Percentiles rank a stretch among this genome's conserved stretches.
phyloP scores from a whole-genome alignment of 1,284 basidiomycete genomes.

The Cryptococcus wingfieldii region DNA sequence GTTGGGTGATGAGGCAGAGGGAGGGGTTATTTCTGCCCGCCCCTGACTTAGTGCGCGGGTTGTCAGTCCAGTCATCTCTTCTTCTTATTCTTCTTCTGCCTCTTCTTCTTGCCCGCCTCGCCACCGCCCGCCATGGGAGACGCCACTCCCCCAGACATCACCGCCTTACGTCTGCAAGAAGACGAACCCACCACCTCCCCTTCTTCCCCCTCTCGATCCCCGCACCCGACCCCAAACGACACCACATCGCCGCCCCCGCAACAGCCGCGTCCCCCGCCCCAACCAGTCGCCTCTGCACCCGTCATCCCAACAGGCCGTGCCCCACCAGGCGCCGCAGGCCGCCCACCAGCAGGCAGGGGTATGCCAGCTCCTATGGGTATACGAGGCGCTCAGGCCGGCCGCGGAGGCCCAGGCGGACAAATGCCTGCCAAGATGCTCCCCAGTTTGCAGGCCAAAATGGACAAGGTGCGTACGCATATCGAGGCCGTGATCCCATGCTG shows the following conservation, averaged over 20 bases:
- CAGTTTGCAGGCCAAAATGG: conserved; percentile 86
- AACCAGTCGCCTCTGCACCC: conserved; percentile 5
- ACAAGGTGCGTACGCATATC: conserved; percentile 50
- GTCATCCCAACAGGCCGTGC: neutral
- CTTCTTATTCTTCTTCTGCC: neutral
- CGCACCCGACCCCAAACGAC: conserved; percentile 4
- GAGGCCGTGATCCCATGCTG: neutral
- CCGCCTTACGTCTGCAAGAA: neutral
- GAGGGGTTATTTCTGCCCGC: neutral
- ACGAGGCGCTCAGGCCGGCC: conserved; percentile 22
- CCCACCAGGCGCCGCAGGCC: conserved; percentile 7
- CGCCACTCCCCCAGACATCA: neutral
- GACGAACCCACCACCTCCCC: neutral
- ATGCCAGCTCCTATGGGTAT: conserved; percentile 36
- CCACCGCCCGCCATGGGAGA: neutral
- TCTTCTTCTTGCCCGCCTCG: neutral
- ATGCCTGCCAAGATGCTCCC: conserved; percentile 61
- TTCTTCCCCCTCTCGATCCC: conserved; percentile 12
- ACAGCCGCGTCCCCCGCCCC: neutral
- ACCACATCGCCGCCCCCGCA: conserved; percentile 4
- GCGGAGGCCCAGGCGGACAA: conserved; percentile 23
- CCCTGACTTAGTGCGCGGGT: too few species aligned
- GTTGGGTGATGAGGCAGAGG: neutral
- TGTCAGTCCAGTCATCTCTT: too few species aligned
- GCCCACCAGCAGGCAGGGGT: conserved; percentile 11